Evolutionary conservation across 192 early-diverging fungal species (phyloP), one percentile per base, ranked within the genome.

Genomic region (Coemansia javaensis): DNA sequence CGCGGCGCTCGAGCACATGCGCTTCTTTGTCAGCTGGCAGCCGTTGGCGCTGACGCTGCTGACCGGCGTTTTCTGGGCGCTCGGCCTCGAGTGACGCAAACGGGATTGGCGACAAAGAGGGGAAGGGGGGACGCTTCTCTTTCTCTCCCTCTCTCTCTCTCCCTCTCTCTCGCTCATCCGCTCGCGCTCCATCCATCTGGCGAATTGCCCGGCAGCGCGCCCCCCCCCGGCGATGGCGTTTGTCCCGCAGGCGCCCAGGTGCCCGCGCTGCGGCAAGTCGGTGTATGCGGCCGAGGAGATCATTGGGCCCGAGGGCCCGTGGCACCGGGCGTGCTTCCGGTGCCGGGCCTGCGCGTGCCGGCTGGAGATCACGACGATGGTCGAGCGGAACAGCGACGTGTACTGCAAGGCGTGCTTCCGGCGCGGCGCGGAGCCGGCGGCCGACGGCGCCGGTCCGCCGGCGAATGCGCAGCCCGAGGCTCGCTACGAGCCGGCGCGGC

Each of bases 251-350:
- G 61, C 74, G 12, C 66, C 74, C 33, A 63, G 59, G 36, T 77
- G 74, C 44, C 75, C 64, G n/a, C 75, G 75, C 30, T 77, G 75
- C 65, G 40, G 17, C 48, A 66, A 67, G 43, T 53, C 63, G 40
- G 75, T 77, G 11, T 77, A 72, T 32, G 56, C 68, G 5, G 75
- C 67, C 23, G 75, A 77, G 50, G 63, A 72, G 68, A 56, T 62
- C 7, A 63, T 63, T 25, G 69, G 68, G 28, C 68, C 75, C 10
- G 61, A 68, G 33, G 68, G 68, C 2, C 58, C 61, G 9, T 77
- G 75, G 75, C 75, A 77, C 53, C 51, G 33, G 30, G 5, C 41
- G 9, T 77, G 75, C 32, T 63, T 72, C 42, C 61, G 54, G 34
- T 77, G 75, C 38, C 44, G 39, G 20, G 44, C 64, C 27, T 77